Conservation (phyloP, 2,329 filamentous ascomycete species). For the Penicillium paneum region DNA sequence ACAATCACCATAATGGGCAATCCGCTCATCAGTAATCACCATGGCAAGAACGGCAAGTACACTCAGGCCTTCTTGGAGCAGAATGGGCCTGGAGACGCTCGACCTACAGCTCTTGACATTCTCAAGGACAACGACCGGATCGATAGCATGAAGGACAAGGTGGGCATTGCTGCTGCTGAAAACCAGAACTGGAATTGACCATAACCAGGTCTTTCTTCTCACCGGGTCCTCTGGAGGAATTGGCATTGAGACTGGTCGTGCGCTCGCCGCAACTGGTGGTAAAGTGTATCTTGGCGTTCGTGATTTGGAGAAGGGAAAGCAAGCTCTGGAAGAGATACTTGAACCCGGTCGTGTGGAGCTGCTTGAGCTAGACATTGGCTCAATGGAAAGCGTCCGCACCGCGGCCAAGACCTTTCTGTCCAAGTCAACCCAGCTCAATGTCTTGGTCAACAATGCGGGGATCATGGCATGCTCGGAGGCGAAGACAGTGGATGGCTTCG, state of each 20-base stretch:
- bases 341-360: background rate
- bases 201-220: background rate
- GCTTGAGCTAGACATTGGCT: background rate
- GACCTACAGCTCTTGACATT: background rate
- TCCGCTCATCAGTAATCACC: background rate
- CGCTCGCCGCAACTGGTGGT: background rate
- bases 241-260: background rate
- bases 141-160: background rate
- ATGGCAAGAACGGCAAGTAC: background rate
- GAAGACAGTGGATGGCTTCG: background rate
- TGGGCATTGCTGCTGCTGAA: background rate
- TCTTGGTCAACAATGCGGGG: background rate
- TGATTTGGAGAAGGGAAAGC: background rate
- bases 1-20: background rate
- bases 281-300: background rate
- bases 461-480: background rate
- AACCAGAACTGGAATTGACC: background rate
- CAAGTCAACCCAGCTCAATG: background rate
- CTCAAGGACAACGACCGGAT: background rate
- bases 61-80: background rate
- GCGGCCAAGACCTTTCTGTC: background rate
- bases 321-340: background rate
- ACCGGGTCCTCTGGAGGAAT: background rate
- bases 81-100: background rate
- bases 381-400: background rate